Conservation (phyloP, 2,329 filamentous ascomycete species). For the Aspergillus sp. region DNA sequence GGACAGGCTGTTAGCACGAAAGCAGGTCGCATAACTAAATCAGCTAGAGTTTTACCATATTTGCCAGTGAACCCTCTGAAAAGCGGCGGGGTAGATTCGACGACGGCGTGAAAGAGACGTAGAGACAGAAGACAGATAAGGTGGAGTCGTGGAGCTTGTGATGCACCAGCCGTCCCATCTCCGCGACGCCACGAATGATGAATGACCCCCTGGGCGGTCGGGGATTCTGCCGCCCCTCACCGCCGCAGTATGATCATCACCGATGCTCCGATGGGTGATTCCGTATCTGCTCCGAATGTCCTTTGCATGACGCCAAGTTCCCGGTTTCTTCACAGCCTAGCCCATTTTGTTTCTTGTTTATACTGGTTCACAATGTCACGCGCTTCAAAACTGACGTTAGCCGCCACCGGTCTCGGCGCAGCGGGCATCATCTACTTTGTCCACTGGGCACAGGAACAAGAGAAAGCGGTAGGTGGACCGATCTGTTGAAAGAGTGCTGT, state of each 20-base stretch:
- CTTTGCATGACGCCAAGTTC: background rate
- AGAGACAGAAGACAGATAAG: slow-evolving; percentile 14
- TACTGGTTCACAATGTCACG: slow-evolving; percentile 66
- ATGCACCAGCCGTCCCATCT: slow-evolving; percentile 16
- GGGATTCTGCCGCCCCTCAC: slow-evolving; percentile 28
- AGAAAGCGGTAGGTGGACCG: slow-evolving; percentile 64
- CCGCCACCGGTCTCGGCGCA: slow-evolving; percentile 72
- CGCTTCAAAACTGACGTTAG: slow-evolving; percentile 81
- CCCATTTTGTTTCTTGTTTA: background rate
- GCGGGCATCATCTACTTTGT: slow-evolving; percentile 77
- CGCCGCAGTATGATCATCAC: slow-evolving; percentile 28
- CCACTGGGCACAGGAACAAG: slow-evolving; percentile 81
- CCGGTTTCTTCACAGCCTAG: background rate
- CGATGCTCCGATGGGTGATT: slow-evolving; percentile 10
- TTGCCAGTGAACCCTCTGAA: slow-evolving; percentile 13
- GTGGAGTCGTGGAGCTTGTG: slow-evolving; percentile 27
- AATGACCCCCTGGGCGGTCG: slow-evolving; percentile 30
- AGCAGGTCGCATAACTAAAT: slow-evolving; percentile 5
- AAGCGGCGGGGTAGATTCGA: slow-evolving; percentile 4
- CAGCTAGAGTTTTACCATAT: slow-evolving; percentile 27
- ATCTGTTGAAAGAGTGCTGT: background rate
- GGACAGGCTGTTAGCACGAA: slow-evolving; percentile 8
- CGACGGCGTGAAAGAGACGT: slow-evolving; percentile 6
- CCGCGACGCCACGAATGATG: slow-evolving; percentile 28
- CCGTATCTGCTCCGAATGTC: background rate